phyloP scores from a whole-genome alignment of 331 rosid genomes.

The Stylosanthes scabra region DNA sequence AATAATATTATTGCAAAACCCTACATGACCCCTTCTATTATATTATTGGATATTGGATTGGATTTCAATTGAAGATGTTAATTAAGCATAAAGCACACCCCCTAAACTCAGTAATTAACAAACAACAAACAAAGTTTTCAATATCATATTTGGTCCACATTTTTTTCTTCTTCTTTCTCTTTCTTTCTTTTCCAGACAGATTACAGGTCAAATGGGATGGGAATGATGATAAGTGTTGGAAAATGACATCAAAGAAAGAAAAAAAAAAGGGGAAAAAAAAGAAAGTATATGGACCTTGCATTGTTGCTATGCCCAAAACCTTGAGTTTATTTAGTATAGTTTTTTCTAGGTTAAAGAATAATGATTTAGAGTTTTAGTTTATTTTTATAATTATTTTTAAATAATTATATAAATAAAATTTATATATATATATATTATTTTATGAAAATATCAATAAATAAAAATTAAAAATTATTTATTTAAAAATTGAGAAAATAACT shows the following conservation, averaged over 20 bases:
- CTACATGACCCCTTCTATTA: slow-evolving; percentile 2
- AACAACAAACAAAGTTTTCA: slow-evolving; percentile 37
- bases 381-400: too few species aligned
- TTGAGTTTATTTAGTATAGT: slow-evolving; percentile 22
- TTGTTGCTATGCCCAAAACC: slow-evolving; percentile 40
- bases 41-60: too few species aligned
- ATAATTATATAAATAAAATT: too few species aligned
- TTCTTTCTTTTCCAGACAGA: slow-evolving; percentile 36
- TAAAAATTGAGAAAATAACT: too few species aligned
- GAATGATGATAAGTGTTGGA: slow-evolving; percentile 46
- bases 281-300: slow-evolving; percentile 30
- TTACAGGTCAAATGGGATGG: slow-evolving; percentile 49
- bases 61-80: slow-evolving; percentile 26
- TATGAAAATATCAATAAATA: too few species aligned
- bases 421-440: too few species aligned
- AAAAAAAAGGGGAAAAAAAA: slow-evolving; percentile 20
- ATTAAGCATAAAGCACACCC: slow-evolving; percentile 2
- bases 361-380: too few species aligned
- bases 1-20: slow-evolving; percentile 28
- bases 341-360: slow-evolving; percentile 6
- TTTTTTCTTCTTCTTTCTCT: not conserved
- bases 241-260: slow-evolving; percentile 32
- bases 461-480: too few species aligned
- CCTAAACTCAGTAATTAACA: slow-evolving; percentile 15
- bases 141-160: slow-evolving; percentile 49